A percentile compares a stretch with the other conserved stretches of the same genome.
Conservation (phyloP, 371 early-diverging fungal genomes). For the Mortierella sp. region DNA sequence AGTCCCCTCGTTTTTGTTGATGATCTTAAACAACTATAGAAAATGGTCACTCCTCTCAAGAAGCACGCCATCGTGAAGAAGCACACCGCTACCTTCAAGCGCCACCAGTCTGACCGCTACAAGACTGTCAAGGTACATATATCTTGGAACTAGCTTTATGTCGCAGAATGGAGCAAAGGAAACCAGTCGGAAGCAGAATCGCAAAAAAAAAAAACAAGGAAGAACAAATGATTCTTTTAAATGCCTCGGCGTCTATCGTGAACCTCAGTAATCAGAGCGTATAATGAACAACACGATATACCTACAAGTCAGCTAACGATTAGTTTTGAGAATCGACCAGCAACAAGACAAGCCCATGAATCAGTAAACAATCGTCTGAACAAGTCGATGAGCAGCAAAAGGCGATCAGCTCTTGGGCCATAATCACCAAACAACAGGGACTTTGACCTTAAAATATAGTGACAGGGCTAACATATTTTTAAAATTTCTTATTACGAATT, state of each 20-base stretch:
- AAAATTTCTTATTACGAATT: background rate
- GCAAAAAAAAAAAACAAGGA: too few relatives aligned
- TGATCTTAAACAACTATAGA: constrained; percentile 30
- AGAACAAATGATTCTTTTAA: background rate
- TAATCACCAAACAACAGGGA: background rate
- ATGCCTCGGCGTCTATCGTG: background rate
- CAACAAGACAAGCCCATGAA: background rate
- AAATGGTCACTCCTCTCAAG: constrained; percentile 93
- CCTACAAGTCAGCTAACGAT: background rate
- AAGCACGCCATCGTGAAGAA: constrained; percentile 98
- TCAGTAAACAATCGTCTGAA: constrained; percentile 54
- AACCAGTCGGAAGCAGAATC: too few relatives aligned
- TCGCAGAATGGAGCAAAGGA: too few relatives aligned
- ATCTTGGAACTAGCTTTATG: too few relatives aligned
- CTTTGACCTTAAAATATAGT: too few relatives aligned
- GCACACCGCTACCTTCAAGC: constrained; percentile 97
- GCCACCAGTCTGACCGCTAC: constrained; percentile 99
- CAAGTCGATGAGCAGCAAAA: too few relatives aligned
- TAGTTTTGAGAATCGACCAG: background rate
- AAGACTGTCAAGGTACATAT: constrained; percentile 82
- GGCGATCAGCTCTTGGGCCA: too few relatives aligned
- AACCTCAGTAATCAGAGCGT: background rate
- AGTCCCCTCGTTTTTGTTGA: background rate
- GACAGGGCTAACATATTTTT: constrained; percentile 65
- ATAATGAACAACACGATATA: background rate